phyloP scores from a whole-genome alignment of 2,329 filamentous ascomycete species.

The Macrophomina tecta region DNA sequence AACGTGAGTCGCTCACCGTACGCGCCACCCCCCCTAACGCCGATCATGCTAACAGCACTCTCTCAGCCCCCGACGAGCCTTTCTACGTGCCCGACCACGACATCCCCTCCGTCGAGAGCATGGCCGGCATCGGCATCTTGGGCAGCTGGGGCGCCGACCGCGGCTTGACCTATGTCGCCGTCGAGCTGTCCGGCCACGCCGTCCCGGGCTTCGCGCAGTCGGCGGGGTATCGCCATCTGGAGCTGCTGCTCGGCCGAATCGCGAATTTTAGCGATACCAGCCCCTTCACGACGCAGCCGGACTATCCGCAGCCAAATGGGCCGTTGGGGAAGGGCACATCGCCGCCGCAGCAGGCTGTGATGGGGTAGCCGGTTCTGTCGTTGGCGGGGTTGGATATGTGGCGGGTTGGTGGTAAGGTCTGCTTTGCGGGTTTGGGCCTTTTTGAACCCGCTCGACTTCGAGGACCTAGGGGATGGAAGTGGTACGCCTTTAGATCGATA shows the following conservation, averaged over 20 bases:
- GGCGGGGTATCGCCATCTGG: slow-evolving; percentile 7
- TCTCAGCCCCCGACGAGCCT: slow-evolving; percentile 22
- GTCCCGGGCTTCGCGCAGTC: slow-evolving; percentile 9
- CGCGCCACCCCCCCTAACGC: not conserved
- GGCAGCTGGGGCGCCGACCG: slow-evolving; percentile 19
- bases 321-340: not conserved
- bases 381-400: too few relatives aligned
- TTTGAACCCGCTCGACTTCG: too few relatives aligned
- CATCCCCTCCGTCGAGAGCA: not conserved
- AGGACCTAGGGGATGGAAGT: too few relatives aligned
- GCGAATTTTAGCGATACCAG: slow-evolving; percentile 1
- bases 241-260: slow-evolving; percentile 15
- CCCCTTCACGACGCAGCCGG: slow-evolving; percentile 32
- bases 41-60: not conserved
- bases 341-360: not conserved
- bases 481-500: too few relatives aligned
- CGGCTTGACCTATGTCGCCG: slow-evolving; percentile 16
- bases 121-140: slow-evolving; percentile 14
- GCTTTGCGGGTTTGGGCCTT: too few relatives aligned
- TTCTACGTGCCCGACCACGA: slow-evolving; percentile 25
- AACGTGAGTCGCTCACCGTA: not conserved
- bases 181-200: slow-evolving; percentile 20
- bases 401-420: too few relatives aligned
- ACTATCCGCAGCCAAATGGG: not conserved
- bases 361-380: not conserved